Conservation (phyloP, 768 basidiomycete genomes). For the Boletus huronensis region DNA sequence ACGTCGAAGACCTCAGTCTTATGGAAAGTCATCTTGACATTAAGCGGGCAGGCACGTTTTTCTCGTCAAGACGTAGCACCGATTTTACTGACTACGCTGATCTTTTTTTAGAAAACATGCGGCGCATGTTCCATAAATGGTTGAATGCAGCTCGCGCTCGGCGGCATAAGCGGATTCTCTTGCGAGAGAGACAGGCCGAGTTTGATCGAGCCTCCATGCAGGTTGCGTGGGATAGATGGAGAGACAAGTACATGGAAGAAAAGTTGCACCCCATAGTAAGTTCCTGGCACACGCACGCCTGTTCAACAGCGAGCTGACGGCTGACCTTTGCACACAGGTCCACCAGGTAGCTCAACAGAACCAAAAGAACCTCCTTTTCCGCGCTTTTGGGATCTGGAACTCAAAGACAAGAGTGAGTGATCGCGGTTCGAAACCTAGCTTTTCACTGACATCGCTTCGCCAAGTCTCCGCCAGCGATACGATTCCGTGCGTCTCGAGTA, state of each 20-base stretch:
- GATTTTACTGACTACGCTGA: neutral
- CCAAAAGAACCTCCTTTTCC: constrained; percentile 58
- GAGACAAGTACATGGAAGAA: constrained; percentile 64
- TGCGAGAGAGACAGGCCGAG: constrained; percentile 62
- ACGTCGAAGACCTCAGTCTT: constrained; percentile 70
- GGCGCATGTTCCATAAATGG: constrained; percentile 72
- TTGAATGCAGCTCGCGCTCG: constrained; percentile 53
- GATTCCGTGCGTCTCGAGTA: constrained; percentile 59
- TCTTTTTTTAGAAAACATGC: constrained; percentile 52
- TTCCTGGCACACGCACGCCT: neutral
- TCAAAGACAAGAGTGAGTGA: constrained; percentile 62
- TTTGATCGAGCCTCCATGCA: constrained; percentile 50
- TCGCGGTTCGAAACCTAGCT: neutral
- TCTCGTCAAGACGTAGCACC: neutral
- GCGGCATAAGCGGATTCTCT: constrained; percentile 55
- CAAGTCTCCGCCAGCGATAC: constrained; percentile 76
- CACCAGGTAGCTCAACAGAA: constrained; percentile 50
- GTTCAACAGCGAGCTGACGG: neutral
- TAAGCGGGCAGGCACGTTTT: constrained; percentile 64
- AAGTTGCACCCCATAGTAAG: constrained; percentile 63
- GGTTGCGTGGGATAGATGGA: constrained; percentile 76
- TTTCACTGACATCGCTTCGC: constrained; percentile 9
- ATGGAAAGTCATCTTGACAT: constrained; percentile 82
- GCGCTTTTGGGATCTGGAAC: constrained; percentile 73
- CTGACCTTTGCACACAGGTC: constrained; percentile 29